phyloP scores from a whole-genome alignment of 129 eudicot genomes.

The Flaveria brownii region DNA sequence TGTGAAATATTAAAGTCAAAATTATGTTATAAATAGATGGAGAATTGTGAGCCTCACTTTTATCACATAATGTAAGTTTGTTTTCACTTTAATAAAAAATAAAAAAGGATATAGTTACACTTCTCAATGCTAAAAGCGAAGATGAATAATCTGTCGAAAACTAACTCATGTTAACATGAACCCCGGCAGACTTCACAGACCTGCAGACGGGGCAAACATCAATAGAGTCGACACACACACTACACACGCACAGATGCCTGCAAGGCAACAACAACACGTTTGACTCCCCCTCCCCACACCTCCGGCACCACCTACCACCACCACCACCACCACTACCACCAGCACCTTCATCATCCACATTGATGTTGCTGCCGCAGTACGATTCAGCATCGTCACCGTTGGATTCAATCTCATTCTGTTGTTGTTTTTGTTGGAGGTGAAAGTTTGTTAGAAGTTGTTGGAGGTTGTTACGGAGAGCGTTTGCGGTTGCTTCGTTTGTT shows the following conservation, averaged over 20 bases:
- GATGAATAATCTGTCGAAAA: background rate
- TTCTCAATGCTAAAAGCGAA: background rate
- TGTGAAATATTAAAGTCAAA: no score
- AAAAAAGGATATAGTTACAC: background rate
- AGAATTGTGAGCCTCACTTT: no score
- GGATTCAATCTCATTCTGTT: background rate
- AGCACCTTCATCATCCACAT: background rate
- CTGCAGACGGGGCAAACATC: constrained; percentile 32
- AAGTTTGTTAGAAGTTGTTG: constrained; percentile 45
- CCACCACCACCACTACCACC: background rate
- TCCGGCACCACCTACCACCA: constrained; percentile 5
- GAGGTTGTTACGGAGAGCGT: constrained; percentile 49
- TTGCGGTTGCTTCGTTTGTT: constrained; percentile 65
- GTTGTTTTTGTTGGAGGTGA: constrained; percentile 27
- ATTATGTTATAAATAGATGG: no score
- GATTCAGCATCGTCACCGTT: constrained; percentile 13
- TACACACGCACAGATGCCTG: constrained; percentile 38
- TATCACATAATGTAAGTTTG: no score
- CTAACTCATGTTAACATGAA: constrained; percentile 31
- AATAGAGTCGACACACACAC: constrained; percentile 12
- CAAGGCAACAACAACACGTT: constrained; percentile 35
- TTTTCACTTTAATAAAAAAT: no score
- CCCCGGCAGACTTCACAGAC: constrained; percentile 24
- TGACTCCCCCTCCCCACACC: constrained; percentile 27
- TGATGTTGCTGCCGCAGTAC: constrained; percentile 24